Evolutionary conservation across 2,329 filamentous ascomycete genomes (phyloP).

Genomic region (Clonostachys solani): DNA sequence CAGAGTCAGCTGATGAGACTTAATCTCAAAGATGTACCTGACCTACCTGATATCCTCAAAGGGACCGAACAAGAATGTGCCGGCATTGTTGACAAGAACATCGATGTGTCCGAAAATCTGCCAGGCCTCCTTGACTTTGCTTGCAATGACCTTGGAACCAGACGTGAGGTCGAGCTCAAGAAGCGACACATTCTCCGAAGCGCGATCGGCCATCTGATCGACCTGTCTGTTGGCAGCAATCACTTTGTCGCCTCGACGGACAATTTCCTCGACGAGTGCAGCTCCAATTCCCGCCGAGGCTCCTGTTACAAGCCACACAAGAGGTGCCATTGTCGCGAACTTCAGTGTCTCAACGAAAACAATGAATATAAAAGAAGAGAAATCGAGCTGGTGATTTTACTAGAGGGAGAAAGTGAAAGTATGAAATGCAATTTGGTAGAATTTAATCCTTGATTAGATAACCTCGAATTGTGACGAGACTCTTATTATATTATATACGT

Average conservation of each 20-base stretch:
- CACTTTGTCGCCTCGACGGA: conserved; percentile 19
- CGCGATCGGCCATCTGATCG: conserved; percentile 11
- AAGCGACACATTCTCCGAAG: conserved; percentile 12
- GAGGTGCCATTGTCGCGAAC: conserved; percentile 15
- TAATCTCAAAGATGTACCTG: neutral
- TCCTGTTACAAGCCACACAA: conserved; percentile 26
- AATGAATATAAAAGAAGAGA: neutral
- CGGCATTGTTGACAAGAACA: conserved; percentile 27
- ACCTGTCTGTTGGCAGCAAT: conserved; percentile 21
- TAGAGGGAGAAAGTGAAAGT: neutral
- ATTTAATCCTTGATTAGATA: neutral
- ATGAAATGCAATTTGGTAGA: neutral
- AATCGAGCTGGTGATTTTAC: neutral
- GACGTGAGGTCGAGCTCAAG: conserved; percentile 23
- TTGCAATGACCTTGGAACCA: conserved; percentile 6
- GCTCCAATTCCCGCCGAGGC: conserved; percentile 23
- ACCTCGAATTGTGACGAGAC: neutral
- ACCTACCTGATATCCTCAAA: conserved; percentile 24
- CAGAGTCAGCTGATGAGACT: neutral
- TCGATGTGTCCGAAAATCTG: conserved; percentile 23
- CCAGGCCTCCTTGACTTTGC: conserved; percentile 17
- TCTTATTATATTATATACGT: neutral
- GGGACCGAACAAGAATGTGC: conserved; percentile 14
- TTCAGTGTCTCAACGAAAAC: neutral
- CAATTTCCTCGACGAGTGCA: conserved; percentile 14